Evolutionary conservation across 148 eudicot species (phyloP).

Genomic region (Rhododendron simsii): DNA sequence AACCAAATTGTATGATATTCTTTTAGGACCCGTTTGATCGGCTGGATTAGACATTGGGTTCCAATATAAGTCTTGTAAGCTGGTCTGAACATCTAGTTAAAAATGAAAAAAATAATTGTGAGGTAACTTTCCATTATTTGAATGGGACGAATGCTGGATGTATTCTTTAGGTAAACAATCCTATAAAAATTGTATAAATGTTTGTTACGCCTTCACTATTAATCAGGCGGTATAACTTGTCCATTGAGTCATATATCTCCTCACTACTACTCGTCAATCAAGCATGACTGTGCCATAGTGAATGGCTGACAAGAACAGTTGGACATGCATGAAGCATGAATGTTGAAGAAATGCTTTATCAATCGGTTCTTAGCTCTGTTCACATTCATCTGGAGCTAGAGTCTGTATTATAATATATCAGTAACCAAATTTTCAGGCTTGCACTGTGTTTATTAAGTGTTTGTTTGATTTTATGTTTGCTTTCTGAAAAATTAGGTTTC

Average conservation of each 20-base stretch:
- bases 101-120: background rate
- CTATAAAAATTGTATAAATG: background rate
- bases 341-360: background rate
- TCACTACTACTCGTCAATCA: background rate
- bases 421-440: background rate
- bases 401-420: background rate
- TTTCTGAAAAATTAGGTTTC: slow-evolving; percentile 9
- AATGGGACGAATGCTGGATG: background rate
- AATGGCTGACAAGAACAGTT: background rate
- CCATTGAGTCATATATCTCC: background rate
- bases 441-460: background rate
- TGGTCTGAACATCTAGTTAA: background rate
- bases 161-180: background rate
- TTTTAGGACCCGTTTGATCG: background rate
- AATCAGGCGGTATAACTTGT: background rate
- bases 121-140: background rate
- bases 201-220: background rate
- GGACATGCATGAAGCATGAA: background rate
- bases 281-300: background rate
- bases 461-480: background rate
- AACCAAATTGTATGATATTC: background rate
- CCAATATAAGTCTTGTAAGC: background rate
- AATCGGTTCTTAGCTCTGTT: background rate
- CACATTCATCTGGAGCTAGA: background rate
- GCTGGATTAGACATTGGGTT: background rate